Percentiles rank a stretch among this genome's conserved stretches.
Conservation (phyloP, 1,139 yeast species). For the Kazachstania sp. region DNA sequence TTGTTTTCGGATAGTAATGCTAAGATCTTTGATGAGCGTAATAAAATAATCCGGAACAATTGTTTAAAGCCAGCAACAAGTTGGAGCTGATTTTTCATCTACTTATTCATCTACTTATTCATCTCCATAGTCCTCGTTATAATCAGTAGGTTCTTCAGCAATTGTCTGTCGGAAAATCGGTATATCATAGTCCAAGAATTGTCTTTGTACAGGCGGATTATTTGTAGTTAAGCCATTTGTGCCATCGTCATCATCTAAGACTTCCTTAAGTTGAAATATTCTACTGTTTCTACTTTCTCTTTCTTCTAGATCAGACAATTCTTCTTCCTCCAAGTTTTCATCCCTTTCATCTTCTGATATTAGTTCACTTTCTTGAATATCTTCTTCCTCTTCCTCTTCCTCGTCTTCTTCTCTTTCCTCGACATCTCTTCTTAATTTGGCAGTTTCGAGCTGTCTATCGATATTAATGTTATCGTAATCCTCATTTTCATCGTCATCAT, state of each 20-base stretch:
- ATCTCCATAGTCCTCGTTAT: neutral
- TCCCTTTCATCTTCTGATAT: neutral
- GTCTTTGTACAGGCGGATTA: neutral
- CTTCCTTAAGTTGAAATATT: neutral
- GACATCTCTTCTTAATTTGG: neutral
- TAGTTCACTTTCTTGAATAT: neutral
- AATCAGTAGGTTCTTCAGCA: neutral
- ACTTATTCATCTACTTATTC: neutral
- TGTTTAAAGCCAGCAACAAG: no score
- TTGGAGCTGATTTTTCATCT: no score
- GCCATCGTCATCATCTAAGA: neutral
- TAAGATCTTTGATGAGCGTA: neutral
- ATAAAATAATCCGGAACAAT: no score
- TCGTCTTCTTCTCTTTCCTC: neutral
- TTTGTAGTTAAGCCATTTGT: neutral
- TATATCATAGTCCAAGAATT: neutral
- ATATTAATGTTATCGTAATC: neutral
- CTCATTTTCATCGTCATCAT: constrained; percentile 1
- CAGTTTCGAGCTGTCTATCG: neutral
- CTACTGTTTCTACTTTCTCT: neutral
- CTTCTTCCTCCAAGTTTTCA: neutral
- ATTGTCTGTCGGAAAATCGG: neutral
- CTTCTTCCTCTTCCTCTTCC: constrained; percentile 1
- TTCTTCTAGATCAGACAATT: neutral
- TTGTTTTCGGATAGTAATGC: no score